These are phyloP conservation scores for Neonectria hederae DNA, from an alignment of 2,329 filamentous ascomycete species.

Conservation along the genomic window DNA sequence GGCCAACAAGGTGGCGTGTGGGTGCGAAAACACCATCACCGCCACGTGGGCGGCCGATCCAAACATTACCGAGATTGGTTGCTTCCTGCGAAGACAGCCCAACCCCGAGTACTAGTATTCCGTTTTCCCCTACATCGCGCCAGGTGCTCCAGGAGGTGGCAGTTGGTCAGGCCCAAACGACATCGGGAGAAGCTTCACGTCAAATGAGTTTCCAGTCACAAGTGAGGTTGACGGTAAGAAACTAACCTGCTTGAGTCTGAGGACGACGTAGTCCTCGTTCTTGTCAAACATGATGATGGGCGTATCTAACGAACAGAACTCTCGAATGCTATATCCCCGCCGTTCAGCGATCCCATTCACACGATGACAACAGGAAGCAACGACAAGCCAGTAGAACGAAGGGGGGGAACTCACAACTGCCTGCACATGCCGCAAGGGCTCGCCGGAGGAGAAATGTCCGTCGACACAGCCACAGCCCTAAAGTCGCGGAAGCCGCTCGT, in stretches of 20 bases:
- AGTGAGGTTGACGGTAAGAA: background rate
- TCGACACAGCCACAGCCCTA: slow-evolving; percentile 85
- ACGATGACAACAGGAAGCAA: background rate
- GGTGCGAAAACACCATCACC: slow-evolving; percentile 2
- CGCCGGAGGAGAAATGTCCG: slow-evolving; percentile 75
- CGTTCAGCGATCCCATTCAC: slow-evolving; percentile 15
- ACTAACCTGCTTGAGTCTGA: slow-evolving; percentile 73
- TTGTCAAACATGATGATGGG: slow-evolving; percentile 95
- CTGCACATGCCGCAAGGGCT: slow-evolving; percentile 96
- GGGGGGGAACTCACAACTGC: slow-evolving; percentile 75
- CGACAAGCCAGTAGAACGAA: slow-evolving; percentile 2
- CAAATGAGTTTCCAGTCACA: slow-evolving; percentile 20
- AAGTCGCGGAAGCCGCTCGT: slow-evolving; percentile 67
- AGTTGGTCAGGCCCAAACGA: slow-evolving; percentile 74
- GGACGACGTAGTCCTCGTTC: slow-evolving; percentile 75
- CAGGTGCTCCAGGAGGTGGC: slow-evolving; percentile 47
- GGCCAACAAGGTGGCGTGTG: background rate
- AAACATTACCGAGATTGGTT: background rate
- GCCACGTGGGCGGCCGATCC: background rate
- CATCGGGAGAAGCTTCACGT: slow-evolving; percentile 68
- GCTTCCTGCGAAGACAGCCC: background rate
- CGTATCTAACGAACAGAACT: slow-evolving; percentile 74
- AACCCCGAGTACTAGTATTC: background rate
- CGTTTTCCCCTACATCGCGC: background rate
- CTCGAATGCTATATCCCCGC: slow-evolving; percentile 70